Conservation (phyloP, 805 yeast genomes). For the Wickerhamomyces chambardii region DNA sequence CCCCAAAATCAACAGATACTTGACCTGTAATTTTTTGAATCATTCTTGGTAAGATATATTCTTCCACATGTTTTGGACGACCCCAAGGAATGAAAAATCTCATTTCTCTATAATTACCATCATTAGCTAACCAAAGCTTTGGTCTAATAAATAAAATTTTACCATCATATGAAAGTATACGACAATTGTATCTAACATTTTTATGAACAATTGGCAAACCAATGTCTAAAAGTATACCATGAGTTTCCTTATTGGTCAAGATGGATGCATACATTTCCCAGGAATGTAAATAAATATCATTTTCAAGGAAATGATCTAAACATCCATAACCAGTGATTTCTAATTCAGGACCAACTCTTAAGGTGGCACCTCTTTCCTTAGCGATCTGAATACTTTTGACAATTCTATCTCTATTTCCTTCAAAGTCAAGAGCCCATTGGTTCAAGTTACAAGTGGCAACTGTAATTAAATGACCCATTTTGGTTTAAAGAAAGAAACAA, state of each 20-base stretch:
- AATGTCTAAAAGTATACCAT: slow-evolving; percentile 75
- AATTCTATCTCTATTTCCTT: slow-evolving; percentile 92
- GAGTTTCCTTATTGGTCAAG: slow-evolving; percentile 53
- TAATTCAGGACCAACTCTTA: slow-evolving; percentile 95
- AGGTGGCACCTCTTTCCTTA: slow-evolving; percentile 61
- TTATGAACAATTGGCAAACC: slow-evolving; percentile 94
- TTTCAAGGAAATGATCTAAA: slow-evolving; percentile 87
- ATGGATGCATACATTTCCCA: slow-evolving; percentile 93
- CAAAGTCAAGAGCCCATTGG: slow-evolving; percentile 98
- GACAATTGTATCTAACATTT: slow-evolving; percentile 84
- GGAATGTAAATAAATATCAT: slow-evolving; percentile 79
- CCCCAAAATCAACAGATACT: slow-evolving; percentile 71
- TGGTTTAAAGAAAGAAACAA: too few relatives aligned
- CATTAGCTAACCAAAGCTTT: slow-evolving; percentile 88
- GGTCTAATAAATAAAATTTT: slow-evolving; percentile 83
- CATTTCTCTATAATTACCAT: slow-evolving; percentile 98
- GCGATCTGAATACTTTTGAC: slow-evolving; percentile 73
- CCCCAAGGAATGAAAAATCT: slow-evolving; percentile 95
- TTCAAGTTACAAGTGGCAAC: slow-evolving; percentile 91
- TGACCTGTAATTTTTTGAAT: slow-evolving; percentile 65
- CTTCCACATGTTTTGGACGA: slow-evolving; percentile 68
- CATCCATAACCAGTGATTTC: slow-evolving; percentile 95
- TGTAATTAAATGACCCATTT: slow-evolving; percentile 85
- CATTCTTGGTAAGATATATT: slow-evolving; percentile 59
- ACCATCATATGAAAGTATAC: slow-evolving; percentile 75